A percentile compares a stretch with the other conserved stretches of the same genome.
phyloP scores from a whole-genome alignment of 768 basidiomycete genomes.

The Chalciporus sphaerocephalus region DNA sequence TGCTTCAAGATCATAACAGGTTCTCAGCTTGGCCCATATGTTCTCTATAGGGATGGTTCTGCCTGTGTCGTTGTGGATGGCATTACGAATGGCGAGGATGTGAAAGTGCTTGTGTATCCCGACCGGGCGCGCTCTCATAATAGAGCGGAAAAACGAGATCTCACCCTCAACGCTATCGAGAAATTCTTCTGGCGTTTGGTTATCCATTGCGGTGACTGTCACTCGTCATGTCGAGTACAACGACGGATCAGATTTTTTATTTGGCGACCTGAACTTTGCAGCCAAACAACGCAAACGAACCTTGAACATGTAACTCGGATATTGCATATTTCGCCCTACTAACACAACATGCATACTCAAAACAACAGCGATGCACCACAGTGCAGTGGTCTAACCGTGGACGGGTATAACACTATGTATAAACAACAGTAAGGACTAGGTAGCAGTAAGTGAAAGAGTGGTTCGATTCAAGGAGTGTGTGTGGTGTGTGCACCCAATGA shows the following conservation, averaged over 20 bases:
- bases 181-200: slow-evolving; percentile 37
- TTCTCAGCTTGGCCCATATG: slow-evolving; percentile 71
- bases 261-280: slow-evolving; percentile 18
- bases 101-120: slow-evolving; percentile 84
- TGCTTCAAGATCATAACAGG: slow-evolving; percentile 70
- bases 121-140: slow-evolving; percentile 77
- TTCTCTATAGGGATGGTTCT: slow-evolving; percentile 53
- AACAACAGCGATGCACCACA: slow-evolving; percentile 17
- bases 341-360: slow-evolving; percentile 21
- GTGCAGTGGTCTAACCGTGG: slow-evolving; percentile 7
- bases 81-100: slow-evolving; percentile 66
- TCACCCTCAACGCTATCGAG: slow-evolving; percentile 77
- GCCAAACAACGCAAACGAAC: slow-evolving; percentile 6
- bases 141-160: slow-evolving; percentile 77
- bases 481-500: slow-evolving; percentile 16
- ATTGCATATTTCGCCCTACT: slow-evolving; percentile 8
- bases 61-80: slow-evolving; percentile 69
- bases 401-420: slow-evolving; percentile 29
- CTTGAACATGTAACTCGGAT: not conserved
- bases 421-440: slow-evolving; percentile 26
- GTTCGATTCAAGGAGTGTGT: slow-evolving; percentile 2
- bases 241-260: slow-evolving; percentile 14
- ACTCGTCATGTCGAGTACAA: not conserved
- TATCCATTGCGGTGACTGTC: slow-evolving; percentile 20
- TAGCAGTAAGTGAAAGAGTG: slow-evolving; percentile 20